Evolutionary conservation across 768 basidiomycete species (phyloP).

Genomic region (Russula ochroleuca): DNA sequence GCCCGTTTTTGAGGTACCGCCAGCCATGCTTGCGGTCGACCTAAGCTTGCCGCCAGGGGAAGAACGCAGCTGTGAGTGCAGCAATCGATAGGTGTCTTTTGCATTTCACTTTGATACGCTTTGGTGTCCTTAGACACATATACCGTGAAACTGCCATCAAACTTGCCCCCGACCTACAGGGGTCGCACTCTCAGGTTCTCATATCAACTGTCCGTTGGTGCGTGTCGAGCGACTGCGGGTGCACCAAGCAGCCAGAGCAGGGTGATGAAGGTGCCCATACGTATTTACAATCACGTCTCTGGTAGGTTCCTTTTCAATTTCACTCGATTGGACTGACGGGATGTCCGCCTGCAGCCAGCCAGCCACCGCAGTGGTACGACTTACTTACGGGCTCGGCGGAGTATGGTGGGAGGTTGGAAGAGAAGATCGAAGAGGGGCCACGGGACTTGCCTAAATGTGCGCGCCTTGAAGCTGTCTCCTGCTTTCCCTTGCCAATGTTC

Average conservation of each 20-base stretch:
- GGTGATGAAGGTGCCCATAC: conserved; percentile 87
- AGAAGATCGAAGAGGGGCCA: conserved; percentile 20
- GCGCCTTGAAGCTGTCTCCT: background rate
- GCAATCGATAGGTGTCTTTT: background rate
- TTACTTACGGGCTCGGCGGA: conserved; percentile 18
- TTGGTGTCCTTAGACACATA: conserved; percentile 61
- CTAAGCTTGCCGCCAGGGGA: conserved; percentile 77
- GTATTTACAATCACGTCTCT: conserved; percentile 83
- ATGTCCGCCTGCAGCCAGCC: conserved; percentile 10
- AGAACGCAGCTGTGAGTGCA: conserved; percentile 68
- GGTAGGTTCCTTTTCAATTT: conserved; percentile 40
- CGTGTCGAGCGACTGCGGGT: conserved; percentile 57
- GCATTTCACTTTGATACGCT: conserved; percentile 8
- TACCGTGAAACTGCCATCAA: conserved; percentile 64
- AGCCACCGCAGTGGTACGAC: conserved; percentile 18
- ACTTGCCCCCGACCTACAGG: conserved; percentile 85
- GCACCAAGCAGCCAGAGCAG: conserved; percentile 53
- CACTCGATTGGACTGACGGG: background rate
- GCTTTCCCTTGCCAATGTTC: conserved; percentile 4
- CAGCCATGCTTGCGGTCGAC: conserved; percentile 88
- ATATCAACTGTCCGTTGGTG: conserved; percentile 87
- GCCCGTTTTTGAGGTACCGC: conserved; percentile 82
- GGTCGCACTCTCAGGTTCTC: conserved; percentile 82
- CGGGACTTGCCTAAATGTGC: conserved; percentile 18
- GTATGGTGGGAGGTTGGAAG: conserved; percentile 18